phyloP scores from a whole-genome alignment of 306 rosid species.

The Luffa aegyptiaca region DNA sequence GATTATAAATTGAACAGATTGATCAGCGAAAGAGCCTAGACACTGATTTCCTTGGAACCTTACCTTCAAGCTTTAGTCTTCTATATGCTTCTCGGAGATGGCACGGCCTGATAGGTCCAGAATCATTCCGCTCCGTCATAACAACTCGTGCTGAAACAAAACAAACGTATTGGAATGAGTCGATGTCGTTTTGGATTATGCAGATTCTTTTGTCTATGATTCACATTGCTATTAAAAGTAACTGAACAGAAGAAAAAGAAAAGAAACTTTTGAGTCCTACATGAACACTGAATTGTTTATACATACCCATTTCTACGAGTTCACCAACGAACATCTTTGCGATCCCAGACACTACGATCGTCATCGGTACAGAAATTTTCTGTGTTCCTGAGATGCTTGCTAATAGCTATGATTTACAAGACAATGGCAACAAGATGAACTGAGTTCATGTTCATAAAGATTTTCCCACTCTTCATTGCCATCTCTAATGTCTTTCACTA shows the following conservation, averaged over 20 bases:
- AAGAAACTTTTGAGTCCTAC: neutral
- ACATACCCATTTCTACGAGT: constrained; percentile 74
- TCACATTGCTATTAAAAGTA: neutral
- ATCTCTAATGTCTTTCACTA: neutral
- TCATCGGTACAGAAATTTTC: constrained; percentile 80
- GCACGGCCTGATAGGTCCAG: constrained; percentile 92
- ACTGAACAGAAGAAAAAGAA: neutral
- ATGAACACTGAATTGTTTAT: neutral
- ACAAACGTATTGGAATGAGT: neutral
- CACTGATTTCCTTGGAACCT: constrained; percentile 60
- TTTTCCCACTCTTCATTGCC: neutral
- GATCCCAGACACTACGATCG: constrained; percentile 85
- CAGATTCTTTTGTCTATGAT: neutral
- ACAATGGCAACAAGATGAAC: neutral
- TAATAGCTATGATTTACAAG: constrained; percentile 42
- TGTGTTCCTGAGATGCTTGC: constrained; percentile 78
- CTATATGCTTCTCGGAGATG: constrained; percentile 86
- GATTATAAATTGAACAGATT: neutral
- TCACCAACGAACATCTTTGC: constrained; percentile 94
- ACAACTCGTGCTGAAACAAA: constrained; percentile 53
- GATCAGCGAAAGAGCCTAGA: constrained; percentile 55
- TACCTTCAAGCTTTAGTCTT: constrained; percentile 86
- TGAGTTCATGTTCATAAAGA: neutral
- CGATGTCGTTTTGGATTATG: neutral
- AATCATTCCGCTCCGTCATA: constrained; percentile 78